Conservation (phyloP, 2,329 filamentous ascomycete species). For the Arthroderma sp. region DNA sequence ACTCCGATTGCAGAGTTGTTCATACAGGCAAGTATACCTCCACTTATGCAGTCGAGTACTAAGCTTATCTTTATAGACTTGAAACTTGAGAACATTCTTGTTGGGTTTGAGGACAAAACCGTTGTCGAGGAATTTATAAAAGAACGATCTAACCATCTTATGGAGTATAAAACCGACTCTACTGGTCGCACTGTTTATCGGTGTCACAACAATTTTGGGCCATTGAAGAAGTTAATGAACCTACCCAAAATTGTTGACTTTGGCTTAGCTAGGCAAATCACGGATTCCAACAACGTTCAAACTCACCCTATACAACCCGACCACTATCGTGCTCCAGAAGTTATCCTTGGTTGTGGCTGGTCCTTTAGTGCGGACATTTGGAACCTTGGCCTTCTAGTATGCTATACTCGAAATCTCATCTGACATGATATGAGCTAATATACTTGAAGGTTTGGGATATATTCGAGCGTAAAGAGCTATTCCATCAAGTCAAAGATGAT, state of each 20-base stretch:
- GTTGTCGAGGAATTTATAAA: conserved; percentile 9
- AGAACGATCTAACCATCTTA: neutral
- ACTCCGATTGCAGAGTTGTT: conserved; percentile 27
- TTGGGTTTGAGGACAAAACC: conserved; percentile 8
- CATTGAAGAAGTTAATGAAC: conserved; percentile 13
- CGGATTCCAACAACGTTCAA: neutral
- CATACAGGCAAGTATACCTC: conserved; percentile 26
- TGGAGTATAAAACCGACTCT: conserved; percentile 12
- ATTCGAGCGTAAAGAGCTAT: conserved; percentile 18
- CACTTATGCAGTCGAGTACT: conserved; percentile 20
- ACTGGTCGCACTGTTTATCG: conserved; percentile 16
- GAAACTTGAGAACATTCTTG: conserved; percentile 13
- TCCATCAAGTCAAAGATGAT: conserved; percentile 24
- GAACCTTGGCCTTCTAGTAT: conserved; percentile 31
- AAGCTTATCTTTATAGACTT: conserved; percentile 7
- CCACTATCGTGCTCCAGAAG: conserved; percentile 32
- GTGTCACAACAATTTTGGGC: conserved; percentile 18
- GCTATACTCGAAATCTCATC: neutral
- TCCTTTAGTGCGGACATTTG: conserved; percentile 31
- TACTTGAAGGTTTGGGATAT: conserved; percentile 19
- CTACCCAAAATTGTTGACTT: conserved; percentile 23
- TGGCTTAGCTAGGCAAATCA: conserved; percentile 22
- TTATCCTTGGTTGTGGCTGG: conserved; percentile 31
- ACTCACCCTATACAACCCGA: conserved; percentile 32
- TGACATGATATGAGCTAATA: neutral